These are phyloP conservation scores for Sporisorium iseilematis-ciliati DNA, from an alignment of 1,284 basidiomycete species.

Conservation along the genomic window DNA sequence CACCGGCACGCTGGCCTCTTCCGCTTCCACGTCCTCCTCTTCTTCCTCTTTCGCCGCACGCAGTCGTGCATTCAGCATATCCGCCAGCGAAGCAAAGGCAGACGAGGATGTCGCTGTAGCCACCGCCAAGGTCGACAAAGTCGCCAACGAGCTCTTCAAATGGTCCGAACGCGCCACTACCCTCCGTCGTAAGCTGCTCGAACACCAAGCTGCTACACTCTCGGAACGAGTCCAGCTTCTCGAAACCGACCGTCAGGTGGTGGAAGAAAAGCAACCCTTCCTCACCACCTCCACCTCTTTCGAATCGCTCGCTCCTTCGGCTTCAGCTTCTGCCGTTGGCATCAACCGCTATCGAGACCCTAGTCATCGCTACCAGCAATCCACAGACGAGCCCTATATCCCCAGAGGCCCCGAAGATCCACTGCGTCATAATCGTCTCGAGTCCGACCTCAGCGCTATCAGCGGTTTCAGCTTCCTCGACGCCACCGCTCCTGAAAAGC, in stretches of 20 bases:
- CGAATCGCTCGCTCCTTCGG: slow-evolving; percentile 45
- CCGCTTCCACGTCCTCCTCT: slow-evolving; percentile 12
- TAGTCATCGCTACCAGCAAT: slow-evolving; percentile 18
- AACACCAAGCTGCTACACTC: slow-evolving; percentile 59
- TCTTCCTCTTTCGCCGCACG: slow-evolving; percentile 30
- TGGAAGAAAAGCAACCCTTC: slow-evolving; percentile 41
- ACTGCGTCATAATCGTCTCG: slow-evolving; percentile 44
- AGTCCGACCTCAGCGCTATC: slow-evolving; percentile 43
- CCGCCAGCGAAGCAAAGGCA: slow-evolving; percentile 50
- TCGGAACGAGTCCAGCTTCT: slow-evolving; percentile 49
- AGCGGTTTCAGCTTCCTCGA: slow-evolving; percentile 52
- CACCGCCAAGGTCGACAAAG: slow-evolving; percentile 54
- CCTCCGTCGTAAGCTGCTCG: slow-evolving; percentile 49
- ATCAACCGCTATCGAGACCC: slow-evolving; percentile 21
- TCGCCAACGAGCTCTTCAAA: slow-evolving; percentile 51
- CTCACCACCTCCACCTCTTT: slow-evolving; percentile 42
- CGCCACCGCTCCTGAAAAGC: slow-evolving; percentile 38
- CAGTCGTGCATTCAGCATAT: slow-evolving; percentile 40
- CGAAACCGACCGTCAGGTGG: slow-evolving; percentile 43
- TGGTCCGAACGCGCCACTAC: slow-evolving; percentile 42
- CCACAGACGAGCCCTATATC: slow-evolving; percentile 35
- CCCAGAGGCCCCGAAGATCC: slow-evolving; percentile 26
- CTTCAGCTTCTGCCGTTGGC: slow-evolving; percentile 40
- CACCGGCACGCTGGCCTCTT: not conserved
- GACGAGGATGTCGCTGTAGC: slow-evolving; percentile 50